Evolutionary conservation across 2,329 filamentous ascomycete genomes (phyloP), one percentile per base, ranked within the genome.

Genomic region (Didymella sp.): DNA sequence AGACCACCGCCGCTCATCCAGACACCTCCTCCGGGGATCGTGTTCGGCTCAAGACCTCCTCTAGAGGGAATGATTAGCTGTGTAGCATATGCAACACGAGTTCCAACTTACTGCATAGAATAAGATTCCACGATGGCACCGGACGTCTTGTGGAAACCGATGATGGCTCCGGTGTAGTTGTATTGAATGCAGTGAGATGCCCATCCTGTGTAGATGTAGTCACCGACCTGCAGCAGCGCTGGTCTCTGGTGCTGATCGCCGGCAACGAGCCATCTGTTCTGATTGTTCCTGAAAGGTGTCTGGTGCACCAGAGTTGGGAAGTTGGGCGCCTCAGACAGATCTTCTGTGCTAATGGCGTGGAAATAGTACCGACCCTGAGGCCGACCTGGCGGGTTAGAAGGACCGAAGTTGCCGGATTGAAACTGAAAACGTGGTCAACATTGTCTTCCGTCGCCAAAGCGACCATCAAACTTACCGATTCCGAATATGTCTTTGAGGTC

Each of bases 1-100:
- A 82, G 66, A 25, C 80, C 80, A 44, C 80, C 79, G 24, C 81
- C 80, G 37, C 75, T 78, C 80, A 82, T 82, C 81, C 80, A 83
- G 5, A 82, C 66, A 33, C 80, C 80, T 22, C 74, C 80, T 41
- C 78, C 77, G 6, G 71, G 70, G 21, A 77, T 73, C 0, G 72
- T 76, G 53, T 74, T 76, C 3, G 68, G 65, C 46, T 81, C 79
- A 11, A 74, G 75, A 0, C 73, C 78, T 30, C 79, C 80, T 66
- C 81, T 72, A 6, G 72, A 7, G 17, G 15, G 6, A 12, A 30
- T 2, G 12, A 8, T 51, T 9, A 51, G 30, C 12, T 12, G 4
- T 22, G 25, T 12, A 7, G 1, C 8, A 13, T 37, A 3, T 7
- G 15, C 6, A 15, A 12, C 19, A 2, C n/a, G 4, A 11, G 8